Conservation (phyloP, 2,329 filamentous ascomycete species). For the Pseudogymnoascus sp. region DNA sequence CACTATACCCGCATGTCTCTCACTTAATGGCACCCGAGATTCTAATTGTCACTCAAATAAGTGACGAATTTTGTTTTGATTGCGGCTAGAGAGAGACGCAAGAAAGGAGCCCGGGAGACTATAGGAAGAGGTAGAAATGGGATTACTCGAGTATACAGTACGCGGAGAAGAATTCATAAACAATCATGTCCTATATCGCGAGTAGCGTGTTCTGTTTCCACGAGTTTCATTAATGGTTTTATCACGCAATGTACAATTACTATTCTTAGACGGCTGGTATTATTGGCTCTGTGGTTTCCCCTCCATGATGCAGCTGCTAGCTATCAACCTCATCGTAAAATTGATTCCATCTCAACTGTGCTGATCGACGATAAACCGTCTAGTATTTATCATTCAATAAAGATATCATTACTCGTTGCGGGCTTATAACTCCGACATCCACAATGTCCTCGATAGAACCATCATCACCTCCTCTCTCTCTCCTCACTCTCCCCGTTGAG, state of each 20-base stretch:
- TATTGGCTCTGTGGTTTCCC: neutral
- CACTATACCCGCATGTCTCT: constrained; percentile 11
- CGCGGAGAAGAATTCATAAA: too few species aligned
- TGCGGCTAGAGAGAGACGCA: too few species aligned
- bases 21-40: constrained; percentile 11
- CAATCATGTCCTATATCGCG: too few species aligned
- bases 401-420: too few species aligned
- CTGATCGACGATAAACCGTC: neutral
- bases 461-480: neutral
- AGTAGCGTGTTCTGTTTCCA: too few species aligned
- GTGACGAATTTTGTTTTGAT: neutral
- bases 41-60: constrained; percentile 6
- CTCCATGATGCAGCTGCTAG: neutral
- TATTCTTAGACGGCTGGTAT: neutral
- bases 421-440: neutral
- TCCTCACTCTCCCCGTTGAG: neutral
- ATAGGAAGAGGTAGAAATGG: too few species aligned
- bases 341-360: neutral
- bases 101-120: too few species aligned
- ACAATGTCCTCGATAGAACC: neutral
- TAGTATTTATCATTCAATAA: neutral
- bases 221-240: neutral
- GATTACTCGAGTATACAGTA: too few species aligned
- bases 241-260: neutral
- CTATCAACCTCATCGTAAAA: neutral